Evolutionary conservation across 2,329 filamentous ascomycete species (phyloP).

Genomic region (Pseudogymnoascus sp.): DNA sequence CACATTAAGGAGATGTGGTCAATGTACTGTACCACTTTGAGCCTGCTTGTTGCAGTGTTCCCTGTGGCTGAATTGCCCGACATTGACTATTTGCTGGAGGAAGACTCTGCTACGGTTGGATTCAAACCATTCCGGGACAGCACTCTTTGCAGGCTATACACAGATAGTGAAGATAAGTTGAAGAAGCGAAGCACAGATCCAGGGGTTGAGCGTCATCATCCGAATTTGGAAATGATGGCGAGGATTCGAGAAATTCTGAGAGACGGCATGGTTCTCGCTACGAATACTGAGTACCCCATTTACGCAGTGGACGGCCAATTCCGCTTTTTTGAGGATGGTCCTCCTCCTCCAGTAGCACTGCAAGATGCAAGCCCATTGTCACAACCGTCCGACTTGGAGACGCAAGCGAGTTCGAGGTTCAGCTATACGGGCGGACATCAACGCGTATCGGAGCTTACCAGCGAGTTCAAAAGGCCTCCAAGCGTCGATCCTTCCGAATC

Average conservation of each 20-base stretch:
- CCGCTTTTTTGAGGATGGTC: slow-evolving; percentile 42
- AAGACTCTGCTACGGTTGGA: slow-evolving; percentile 58
- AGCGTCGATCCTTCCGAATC: slow-evolving; percentile 18
- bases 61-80: slow-evolving; percentile 46
- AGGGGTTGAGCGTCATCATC: slow-evolving; percentile 42
- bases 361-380: slow-evolving; percentile 37
- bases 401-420: background rate
- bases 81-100: slow-evolving; percentile 56
- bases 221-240: slow-evolving; percentile 58
- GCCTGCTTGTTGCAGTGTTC: slow-evolving; percentile 50
- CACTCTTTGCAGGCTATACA: slow-evolving; percentile 42
- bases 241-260: slow-evolving; percentile 54
- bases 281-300: slow-evolving; percentile 32
- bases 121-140: slow-evolving; percentile 50
- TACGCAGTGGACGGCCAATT: slow-evolving; percentile 40
- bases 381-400: background rate
- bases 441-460: background rate
- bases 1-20: slow-evolving; percentile 57
- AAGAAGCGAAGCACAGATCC: slow-evolving; percentile 42
- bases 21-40: slow-evolving; percentile 54
- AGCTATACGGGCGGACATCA: background rate
- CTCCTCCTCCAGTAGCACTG: slow-evolving; percentile 20
- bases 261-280: slow-evolving; percentile 50
- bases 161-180: slow-evolving; percentile 28
- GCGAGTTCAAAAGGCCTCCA: background rate